These are phyloP conservation scores for Trichophyton equinum DNA, from an alignment of 2,329 filamentous ascomycete species.

Conservation along the genomic window DNA sequence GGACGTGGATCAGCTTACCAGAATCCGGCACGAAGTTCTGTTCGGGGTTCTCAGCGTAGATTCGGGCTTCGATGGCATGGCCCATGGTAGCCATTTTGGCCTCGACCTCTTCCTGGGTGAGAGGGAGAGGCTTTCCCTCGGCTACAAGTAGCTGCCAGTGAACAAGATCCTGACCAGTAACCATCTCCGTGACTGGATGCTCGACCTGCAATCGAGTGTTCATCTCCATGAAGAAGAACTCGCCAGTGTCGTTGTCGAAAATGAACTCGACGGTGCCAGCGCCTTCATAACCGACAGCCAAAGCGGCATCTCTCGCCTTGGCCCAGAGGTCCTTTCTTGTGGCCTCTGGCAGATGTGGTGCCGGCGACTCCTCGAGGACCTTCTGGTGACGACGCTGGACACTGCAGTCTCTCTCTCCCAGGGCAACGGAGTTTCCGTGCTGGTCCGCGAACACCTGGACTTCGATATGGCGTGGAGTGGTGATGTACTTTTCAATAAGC, in stretches of 20 bases:
- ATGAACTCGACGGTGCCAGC: slow-evolving; percentile 58
- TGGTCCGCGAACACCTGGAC: slow-evolving; percentile 56
- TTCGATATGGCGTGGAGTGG: slow-evolving; percentile 53
- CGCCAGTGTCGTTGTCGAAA: slow-evolving; percentile 53
- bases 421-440: slow-evolving; percentile 51
- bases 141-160: slow-evolving; percentile 92
- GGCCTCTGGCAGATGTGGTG: slow-evolving; percentile 47
- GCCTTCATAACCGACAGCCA: slow-evolving; percentile 53
- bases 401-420: slow-evolving; percentile 55
- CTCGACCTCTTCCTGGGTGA: slow-evolving; percentile 54
- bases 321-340: slow-evolving; percentile 53
- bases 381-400: slow-evolving; percentile 55
- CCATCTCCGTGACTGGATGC: slow-evolving; percentile 81
- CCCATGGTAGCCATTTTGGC: slow-evolving; percentile 60
- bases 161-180: slow-evolving; percentile 67
- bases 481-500: slow-evolving; percentile 56
- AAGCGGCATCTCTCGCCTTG: slow-evolving; percentile 50
- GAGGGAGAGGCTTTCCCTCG: slow-evolving; percentile 52
- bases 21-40: slow-evolving; percentile 90
- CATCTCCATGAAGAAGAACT: slow-evolving; percentile 63
- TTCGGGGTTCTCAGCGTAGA: slow-evolving; percentile 91
- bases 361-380: slow-evolving; percentile 54
- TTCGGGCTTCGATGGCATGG: slow-evolving; percentile 86
- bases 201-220: slow-evolving; percentile 84
- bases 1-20: slow-evolving; percentile 70